Conservation (phyloP, 2,329 filamentous ascomycete species). For the Aspergillus cejpii region DNA sequence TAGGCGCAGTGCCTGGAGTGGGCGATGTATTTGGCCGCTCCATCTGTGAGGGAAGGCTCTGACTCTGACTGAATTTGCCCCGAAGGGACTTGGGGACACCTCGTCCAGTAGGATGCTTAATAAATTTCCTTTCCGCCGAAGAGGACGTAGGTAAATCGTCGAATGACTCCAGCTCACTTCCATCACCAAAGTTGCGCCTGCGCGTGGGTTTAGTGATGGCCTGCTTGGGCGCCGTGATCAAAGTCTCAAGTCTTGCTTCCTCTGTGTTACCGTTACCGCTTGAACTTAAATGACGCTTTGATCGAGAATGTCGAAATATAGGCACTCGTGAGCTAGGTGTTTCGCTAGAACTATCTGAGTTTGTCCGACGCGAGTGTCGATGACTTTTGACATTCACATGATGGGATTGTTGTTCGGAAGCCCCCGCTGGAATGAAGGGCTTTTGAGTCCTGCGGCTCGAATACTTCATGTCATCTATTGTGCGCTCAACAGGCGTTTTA, state of each 20-base stretch:
- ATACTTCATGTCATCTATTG: conserved; percentile 34
- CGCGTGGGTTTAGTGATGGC: conserved; percentile 67
- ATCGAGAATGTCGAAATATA: conserved; percentile 36
- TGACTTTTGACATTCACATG: conserved; percentile 66
- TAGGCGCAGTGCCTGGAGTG: conserved; percentile 53
- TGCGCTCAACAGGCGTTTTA: conserved; percentile 65
- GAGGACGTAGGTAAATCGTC: conserved; percentile 89
- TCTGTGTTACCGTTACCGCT: conserved; percentile 38
- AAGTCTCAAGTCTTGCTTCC: conserved; percentile 46
- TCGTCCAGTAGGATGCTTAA: conserved; percentile 68
- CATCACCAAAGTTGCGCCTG: conserved; percentile 75
- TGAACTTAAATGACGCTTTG: conserved; percentile 45
- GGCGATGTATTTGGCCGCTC: conserved; percentile 47
- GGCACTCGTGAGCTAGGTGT: conserved; percentile 39
- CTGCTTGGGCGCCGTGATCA: conserved; percentile 55
- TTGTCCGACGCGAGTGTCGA: conserved; percentile 68
- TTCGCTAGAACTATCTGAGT: conserved; percentile 64
- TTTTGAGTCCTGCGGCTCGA: conserved; percentile 54
- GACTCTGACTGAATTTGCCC: conserved; percentile 44
- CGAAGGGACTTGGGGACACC: conserved; percentile 59
- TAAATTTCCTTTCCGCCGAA: conserved; percentile 70
- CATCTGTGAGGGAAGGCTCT: conserved; percentile 26
- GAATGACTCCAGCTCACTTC: conserved; percentile 84
- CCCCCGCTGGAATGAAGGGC: conserved; percentile 75
- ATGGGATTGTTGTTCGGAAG: conserved; percentile 66